A percentile compares a stretch with the other conserved stretches of the same genome.
Conservation (phyloP, 2,329 filamentous ascomycete species). For the Malbranchea cinnamomea region DNA sequence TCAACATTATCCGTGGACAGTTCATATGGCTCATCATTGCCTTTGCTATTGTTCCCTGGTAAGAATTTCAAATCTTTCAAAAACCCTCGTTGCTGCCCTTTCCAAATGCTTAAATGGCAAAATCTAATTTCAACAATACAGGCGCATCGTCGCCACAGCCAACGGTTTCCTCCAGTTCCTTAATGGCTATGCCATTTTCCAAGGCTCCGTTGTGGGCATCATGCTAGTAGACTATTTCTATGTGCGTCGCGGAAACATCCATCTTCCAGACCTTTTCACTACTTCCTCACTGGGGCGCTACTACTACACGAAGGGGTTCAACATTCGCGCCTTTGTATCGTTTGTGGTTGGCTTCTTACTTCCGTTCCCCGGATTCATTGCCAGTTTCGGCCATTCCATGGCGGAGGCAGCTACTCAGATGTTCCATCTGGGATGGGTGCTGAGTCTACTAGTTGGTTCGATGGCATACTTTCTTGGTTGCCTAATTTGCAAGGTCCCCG, state of each 20-base stretch:
- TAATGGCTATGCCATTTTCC: conserved; percentile 14
- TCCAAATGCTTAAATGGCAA: neutral
- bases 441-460: conserved; percentile 13
- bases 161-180: conserved; percentile 14
- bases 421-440: conserved; percentile 13
- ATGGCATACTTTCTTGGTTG: conserved; percentile 11
- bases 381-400: conserved; percentile 10
- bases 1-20: conserved; percentile 21
- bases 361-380: conserved; percentile 12
- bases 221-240: conserved; percentile 24
- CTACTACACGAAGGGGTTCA: conserved; percentile 21
- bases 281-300: conserved; percentile 16
- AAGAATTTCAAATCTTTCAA: conserved; percentile 10
- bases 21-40: conserved; percentile 19
- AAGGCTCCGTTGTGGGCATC: conserved; percentile 12
- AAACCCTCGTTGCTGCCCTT: neutral
- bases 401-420: conserved; percentile 10
- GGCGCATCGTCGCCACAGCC: conserved; percentile 13
- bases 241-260: conserved; percentile 19
- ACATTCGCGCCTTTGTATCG: conserved; percentile 14
- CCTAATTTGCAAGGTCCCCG: conserved; percentile 8
- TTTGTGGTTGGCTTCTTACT: conserved; percentile 13
- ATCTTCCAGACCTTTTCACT: conserved; percentile 19
- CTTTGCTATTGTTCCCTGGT: conserved; percentile 20
- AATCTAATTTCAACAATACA: conserved; percentile 2